These are phyloP conservation scores for Rhizopogon salebrosus DNA, from an alignment of 768 basidiomycete species.

Conservation along the genomic window DNA sequence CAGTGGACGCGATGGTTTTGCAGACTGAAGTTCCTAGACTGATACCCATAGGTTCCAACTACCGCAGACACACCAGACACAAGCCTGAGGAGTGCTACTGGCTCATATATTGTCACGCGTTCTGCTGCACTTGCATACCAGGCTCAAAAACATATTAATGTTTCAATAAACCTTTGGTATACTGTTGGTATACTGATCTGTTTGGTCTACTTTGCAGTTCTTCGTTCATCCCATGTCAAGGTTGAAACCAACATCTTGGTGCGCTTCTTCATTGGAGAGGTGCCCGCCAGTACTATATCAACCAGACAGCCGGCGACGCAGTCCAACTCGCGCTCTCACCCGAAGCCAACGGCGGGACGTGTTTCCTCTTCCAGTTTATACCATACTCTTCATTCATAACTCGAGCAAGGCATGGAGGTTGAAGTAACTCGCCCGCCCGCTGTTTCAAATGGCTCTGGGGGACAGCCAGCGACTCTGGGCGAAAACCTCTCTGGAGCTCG, in stretches of 20 bases:
- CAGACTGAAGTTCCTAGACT: too few relatives aligned
- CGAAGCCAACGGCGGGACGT: not conserved
- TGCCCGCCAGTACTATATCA: not conserved
- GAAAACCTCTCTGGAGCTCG: not conserved
- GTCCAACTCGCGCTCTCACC: not conserved
- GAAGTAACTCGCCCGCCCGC: constrained; percentile 3
- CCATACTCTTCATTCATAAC: not conserved
- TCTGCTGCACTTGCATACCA: not conserved
- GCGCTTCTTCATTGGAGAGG: not conserved
- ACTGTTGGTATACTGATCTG: not conserved
- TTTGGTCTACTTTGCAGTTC: not conserved
- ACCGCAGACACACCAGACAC: not conserved
- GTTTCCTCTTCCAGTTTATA: not conserved
- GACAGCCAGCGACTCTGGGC: not conserved
- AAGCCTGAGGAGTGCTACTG: too few relatives aligned
- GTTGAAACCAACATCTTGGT: not conserved
- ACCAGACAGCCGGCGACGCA: not conserved
- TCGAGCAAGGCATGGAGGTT: not conserved
- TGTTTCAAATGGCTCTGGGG: not conserved
- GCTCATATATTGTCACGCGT: not conserved
- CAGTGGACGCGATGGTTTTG: too few relatives aligned
- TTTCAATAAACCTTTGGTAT: too few relatives aligned
- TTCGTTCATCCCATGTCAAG: not conserved
- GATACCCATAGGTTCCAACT: too few relatives aligned
- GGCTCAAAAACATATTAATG: not conserved